These are phyloP conservation scores for Conringia planisiliqua DNA, from an alignment of 345 rosid species.

Conservation along the genomic window DNA sequence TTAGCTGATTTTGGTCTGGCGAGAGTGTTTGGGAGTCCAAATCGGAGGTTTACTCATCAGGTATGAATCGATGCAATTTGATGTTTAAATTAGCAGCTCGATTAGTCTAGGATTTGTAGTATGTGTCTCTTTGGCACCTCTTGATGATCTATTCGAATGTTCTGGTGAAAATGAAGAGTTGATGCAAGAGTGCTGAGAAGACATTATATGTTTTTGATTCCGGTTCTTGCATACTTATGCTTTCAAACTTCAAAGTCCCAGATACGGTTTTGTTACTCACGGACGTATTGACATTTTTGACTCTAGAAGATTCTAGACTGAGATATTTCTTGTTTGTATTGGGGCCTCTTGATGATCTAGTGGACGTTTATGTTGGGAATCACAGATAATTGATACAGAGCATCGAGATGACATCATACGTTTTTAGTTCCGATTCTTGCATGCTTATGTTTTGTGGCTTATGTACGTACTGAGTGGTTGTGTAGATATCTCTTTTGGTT, in stretches of 20 bases:
- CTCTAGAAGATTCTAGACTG: background rate
- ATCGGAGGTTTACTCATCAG: slow-evolving; percentile 64
- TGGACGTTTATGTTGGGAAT: background rate
- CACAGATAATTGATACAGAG: background rate
- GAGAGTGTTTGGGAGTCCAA: slow-evolving; percentile 58
- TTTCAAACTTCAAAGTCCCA: background rate
- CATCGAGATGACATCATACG: background rate
- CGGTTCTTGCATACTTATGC: background rate
- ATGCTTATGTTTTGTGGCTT: background rate
- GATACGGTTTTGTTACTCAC: background rate
- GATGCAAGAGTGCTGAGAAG: background rate
- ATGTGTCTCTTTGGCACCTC: background rate
- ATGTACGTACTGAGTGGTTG: background rate
- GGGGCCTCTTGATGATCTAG: background rate
- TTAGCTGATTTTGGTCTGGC: slow-evolving; percentile 62
- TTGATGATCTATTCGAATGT: background rate
- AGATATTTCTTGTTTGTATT: background rate
- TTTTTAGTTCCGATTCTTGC: background rate
- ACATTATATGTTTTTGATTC: background rate
- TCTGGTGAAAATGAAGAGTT: background rate
- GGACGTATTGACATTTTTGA: background rate
- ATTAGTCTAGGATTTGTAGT: background rate
- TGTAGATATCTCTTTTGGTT: slow-evolving; percentile 5
- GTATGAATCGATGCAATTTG: too few species aligned
- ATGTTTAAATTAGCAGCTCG: background rate